phyloP scores from a whole-genome alignment of 2,329 filamentous ascomycete species.

The Fusarium sp. region DNA sequence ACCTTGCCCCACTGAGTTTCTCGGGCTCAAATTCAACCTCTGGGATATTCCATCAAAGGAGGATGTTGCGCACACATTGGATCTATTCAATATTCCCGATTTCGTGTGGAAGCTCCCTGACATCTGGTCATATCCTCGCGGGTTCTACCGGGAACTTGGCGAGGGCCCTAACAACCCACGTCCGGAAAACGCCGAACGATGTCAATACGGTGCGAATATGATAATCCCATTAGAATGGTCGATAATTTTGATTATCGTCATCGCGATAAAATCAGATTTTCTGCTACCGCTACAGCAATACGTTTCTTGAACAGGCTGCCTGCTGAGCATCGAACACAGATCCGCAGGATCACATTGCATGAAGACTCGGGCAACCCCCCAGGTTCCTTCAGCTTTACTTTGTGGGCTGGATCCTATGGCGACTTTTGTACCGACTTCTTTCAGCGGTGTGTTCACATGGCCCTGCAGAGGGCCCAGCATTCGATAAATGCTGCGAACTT shows the following conservation, averaged over 20 bases:
- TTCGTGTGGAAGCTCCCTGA: not conserved
- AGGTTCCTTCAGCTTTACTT: not conserved
- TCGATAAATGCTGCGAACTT: not conserved
- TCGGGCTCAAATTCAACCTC: not conserved
- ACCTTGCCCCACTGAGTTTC: not conserved
- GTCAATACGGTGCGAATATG: not conserved
- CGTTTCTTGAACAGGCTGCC: slow-evolving; percentile 1
- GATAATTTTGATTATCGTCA: not conserved
- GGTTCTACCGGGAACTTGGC: not conserved
- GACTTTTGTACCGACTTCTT: not conserved
- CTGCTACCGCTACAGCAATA: slow-evolving; percentile 17
- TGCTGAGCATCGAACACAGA: not conserved
- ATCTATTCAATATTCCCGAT: not conserved
- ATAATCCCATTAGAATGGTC: not conserved
- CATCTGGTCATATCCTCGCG: fast-evolving
- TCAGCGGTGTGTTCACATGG: not conserved
- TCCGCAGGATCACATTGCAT: not conserved
- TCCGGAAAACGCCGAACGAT: not conserved
- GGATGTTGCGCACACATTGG: fast-evolving
- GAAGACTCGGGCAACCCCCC: not conserved
- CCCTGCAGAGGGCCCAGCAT: not conserved
- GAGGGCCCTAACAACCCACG: fast-evolving
- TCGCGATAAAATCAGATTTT: slow-evolving; percentile 2
- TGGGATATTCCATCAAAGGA: not conserved
- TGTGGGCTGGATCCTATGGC: not conserved